phyloP scores from a whole-genome alignment of 306 rosid genomes.

The Quercus gilva region DNA sequence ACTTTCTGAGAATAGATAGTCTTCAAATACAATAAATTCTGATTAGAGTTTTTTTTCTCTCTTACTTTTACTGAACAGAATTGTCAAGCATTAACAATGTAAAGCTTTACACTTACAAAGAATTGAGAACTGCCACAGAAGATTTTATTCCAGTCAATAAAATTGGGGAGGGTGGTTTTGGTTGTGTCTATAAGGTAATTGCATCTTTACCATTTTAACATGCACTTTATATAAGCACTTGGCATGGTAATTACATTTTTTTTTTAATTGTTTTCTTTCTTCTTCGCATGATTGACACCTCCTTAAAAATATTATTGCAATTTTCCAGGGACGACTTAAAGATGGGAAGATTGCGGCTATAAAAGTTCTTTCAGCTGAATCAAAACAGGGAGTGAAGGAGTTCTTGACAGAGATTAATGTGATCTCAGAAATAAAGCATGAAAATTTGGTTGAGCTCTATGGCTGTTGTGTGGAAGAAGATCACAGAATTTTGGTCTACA shows the following conservation, averaged over 20 bases:
- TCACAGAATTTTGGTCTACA: conserved; percentile 84
- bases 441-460: conserved; percentile 82
- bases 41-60: not conserved
- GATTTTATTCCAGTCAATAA: conserved; percentile 69
- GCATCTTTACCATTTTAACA: not conserved
- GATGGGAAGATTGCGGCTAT: conserved; percentile 85
- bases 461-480: conserved; percentile 83
- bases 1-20: not conserved
- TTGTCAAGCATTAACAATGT: conserved; percentile 66
- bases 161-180: conserved; percentile 99
- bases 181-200: conserved; percentile 87
- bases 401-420: conserved; percentile 92
- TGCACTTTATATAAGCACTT: not conserved
- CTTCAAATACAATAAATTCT: conserved; percentile 13
- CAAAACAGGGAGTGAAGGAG: conserved; percentile 88
- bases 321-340: conserved; percentile 77
- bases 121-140: conserved; percentile 64
- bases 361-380: conserved; percentile 89
- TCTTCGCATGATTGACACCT: conserved; percentile 16
- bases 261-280: not conserved
- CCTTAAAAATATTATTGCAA: conserved; percentile 13
- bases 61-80: conserved; percentile 32
- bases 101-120: conserved; percentile 58
- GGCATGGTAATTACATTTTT: not conserved
- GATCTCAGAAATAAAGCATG: conserved; percentile 82